Percentiles rank a stretch among this genome's conserved stretches.
phyloP scores from a whole-genome alignment of 306 rosid genomes.

The Styphnolobium japonicum region DNA sequence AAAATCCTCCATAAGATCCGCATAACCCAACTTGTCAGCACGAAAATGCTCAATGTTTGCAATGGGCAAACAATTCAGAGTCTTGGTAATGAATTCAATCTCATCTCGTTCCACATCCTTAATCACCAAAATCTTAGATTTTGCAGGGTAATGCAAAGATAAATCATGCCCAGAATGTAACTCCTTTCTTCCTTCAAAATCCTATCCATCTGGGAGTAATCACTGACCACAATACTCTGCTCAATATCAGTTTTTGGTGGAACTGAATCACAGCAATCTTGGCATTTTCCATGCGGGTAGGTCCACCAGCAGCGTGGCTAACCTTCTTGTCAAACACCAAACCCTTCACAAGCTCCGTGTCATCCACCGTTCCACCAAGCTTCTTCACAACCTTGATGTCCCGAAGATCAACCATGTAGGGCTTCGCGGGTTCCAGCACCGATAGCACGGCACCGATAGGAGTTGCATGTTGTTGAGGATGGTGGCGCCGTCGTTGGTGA shows the following conservation, averaged over 20 bases:
- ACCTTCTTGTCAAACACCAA: conserved; percentile 89
- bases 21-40: conserved; percentile 82
- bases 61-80: conserved; percentile 88
- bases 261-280: conserved; percentile 95
- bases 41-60: conserved; percentile 92
- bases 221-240: conserved; percentile 90
- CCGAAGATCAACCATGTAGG: conserved; percentile 80
- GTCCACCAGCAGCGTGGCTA: conserved; percentile 98
- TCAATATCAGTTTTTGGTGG: conserved; percentile 95
- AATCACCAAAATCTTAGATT: conserved; percentile 90
- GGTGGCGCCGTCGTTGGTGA: conserved; percentile 98
- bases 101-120: conserved; percentile 98
- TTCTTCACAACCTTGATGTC: conserved; percentile 92
- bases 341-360: conserved; percentile 75
- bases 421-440: conserved; percentile 61
- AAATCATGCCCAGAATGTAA: conserved; percentile 86
- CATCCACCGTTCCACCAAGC: conserved; percentile 92
- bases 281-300: conserved; percentile 85
- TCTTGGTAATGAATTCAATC: conserved; percentile 94
- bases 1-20: conserved; percentile 90
- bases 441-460: conserved; percentile 79
- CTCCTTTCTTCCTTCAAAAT: conserved; percentile 91
- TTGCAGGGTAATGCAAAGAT: conserved; percentile 90
- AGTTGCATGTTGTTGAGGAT: conserved; percentile 96
- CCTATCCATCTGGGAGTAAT: conserved; percentile 97